Evolutionary conservation across 495 filamentous ascomycete species (phyloP), one percentile per base, ranked within the genome.

Genomic region (Rhizodiscina lignyota): DNA sequence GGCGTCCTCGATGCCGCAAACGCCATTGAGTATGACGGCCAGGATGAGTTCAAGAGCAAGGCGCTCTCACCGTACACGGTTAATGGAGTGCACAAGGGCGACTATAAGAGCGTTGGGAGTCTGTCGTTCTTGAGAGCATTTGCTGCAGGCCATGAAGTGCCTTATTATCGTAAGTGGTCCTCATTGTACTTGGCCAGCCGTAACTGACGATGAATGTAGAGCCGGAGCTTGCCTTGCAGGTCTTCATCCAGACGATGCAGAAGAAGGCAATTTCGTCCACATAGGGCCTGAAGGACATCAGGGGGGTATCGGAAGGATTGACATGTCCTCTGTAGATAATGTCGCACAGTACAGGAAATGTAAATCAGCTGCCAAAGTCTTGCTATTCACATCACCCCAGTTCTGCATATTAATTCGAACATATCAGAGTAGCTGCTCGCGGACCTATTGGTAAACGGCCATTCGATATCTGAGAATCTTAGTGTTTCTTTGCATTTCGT

Each of bases 51-150:
- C 44, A 26, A 40, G 24, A 37, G 42, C 12, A 68, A 70, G 0
- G 72, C 70, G 0, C 75, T 64, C 45, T 54, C 56, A 16, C 64
- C 75, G 40, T 51, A 75, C 20, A 52, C 44, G 2, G 72, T 70
- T n/a, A 70, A 76, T 45, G 56, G 51, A 12, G 49, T 73, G 18
- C 60, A 67, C 5, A 68, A 74, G 37, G 79, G 79, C 3, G 68
- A 72, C 30, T 72, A 79, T 18, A 66, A 74, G 6, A 74, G 83
- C 43, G 66, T 66, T 36, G 76, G 69, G 16, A 70, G 74, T 49
- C 74, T 81, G 40, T 72, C 72, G 21, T 85, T 83, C 50, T 63
- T 67, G 19, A 43, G 70, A 74, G 19, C 23, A 16, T 35, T 21
- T 23, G 8, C 20, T 5, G 16, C 33, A 5, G 33, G 33, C 5